Evolutionary conservation across 2,329 filamentous ascomycete species (phyloP), one percentile per base, ranked within the genome.

Genomic region (Daldinia eschscholtzii): DNA sequence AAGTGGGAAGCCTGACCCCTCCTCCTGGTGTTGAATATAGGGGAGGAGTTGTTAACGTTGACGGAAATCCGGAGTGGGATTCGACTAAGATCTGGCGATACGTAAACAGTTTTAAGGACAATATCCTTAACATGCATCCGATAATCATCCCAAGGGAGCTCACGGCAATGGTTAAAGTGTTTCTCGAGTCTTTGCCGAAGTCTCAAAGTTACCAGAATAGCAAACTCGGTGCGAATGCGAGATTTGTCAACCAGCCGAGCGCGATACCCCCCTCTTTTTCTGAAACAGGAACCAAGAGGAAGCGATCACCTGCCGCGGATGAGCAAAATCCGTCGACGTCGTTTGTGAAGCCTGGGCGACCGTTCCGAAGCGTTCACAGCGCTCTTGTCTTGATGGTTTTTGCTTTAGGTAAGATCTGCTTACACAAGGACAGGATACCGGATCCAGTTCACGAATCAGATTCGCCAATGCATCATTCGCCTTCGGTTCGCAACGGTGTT

Each of bases 361-460:
- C 88, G 2, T 87, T 86, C 72, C 85, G 91, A 59, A 93, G 91
- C 6, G 89, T 96, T 15, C 87, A 90, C 60, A 97, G 93, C 72
- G 94, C 94, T 0, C 85, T 98, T 42, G 88, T 98, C 1, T 85
- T 98, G 2, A 84, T 95, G 3, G 89, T 97, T 0, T 84, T 98
- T 61, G 95, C 95, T 0, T 82, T 99, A 5, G 96, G 96, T 18
- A 94, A 93, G 76, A 92, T 98, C 12, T 95, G 93, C 74, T 78
- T 84, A 7, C 80, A 86, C 72, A 84, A 83, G 50, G 83, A 84
- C 0, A 83, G 81, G 70, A 83, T 91, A 3, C 87, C 87, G 0
- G 87, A 90, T 57, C 82, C 91, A 2, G 85, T 92, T 6, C 84
- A 83, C 15, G 85, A 88, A 65, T 79, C 77, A 57, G 82, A 80